Percentiles rank a stretch among this genome's conserved stretches.
These are phyloP conservation scores for Uncinocarpus reesii DNA, from an alignment of 2,329 filamentous ascomycete genomes.

Conservation along the genomic window DNA sequence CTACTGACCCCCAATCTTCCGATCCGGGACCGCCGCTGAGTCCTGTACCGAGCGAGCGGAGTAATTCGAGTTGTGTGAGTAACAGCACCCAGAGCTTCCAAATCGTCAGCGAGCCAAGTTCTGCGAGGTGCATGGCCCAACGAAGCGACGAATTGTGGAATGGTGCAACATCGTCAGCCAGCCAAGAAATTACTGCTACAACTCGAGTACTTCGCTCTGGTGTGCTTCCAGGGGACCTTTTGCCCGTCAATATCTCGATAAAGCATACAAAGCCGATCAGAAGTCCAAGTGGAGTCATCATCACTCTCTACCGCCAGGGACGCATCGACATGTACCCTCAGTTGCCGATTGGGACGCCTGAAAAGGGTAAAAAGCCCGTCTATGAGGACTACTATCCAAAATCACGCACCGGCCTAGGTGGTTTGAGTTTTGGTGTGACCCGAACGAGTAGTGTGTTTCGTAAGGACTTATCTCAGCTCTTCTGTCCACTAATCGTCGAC, in stretches of 20 bases:
- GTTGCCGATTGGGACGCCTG: constrained; percentile 49
- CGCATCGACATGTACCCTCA: constrained; percentile 71
- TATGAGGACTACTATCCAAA: constrained; percentile 80
- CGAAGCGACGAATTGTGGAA: constrained; percentile 42
- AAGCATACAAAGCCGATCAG: constrained; percentile 83
- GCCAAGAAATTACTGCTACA: constrained; percentile 75
- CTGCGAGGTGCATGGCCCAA: constrained; percentile 27
- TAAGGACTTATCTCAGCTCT: constrained; percentile 83
- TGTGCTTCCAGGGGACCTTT: constrained; percentile 71
- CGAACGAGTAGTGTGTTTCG: constrained; percentile 87
- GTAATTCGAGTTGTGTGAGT: constrained; percentile 59
- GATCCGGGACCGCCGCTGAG: constrained; percentile 32
- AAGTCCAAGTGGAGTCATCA: constrained; percentile 83
- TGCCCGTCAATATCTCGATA: constrained; percentile 70
- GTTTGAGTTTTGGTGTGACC: constrained; percentile 74
- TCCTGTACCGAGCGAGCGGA: constrained; percentile 55
- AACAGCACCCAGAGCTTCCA: constrained; percentile 53
- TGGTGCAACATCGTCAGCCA: constrained; percentile 46
- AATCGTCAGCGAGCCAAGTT: constrained; percentile 38
- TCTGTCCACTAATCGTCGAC: constrained; percentile 79
- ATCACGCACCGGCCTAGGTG: constrained; percentile 75
- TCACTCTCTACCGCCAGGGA: constrained; percentile 83
- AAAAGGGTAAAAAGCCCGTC: constrained; percentile 57
- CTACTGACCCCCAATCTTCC: constrained; percentile 21
- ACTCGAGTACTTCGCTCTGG: constrained; percentile 74